These are phyloP conservation scores for Fusarium scirpi DNA, from an alignment of 2,329 filamentous ascomycete genomes.

Conservation along the genomic window DNA sequence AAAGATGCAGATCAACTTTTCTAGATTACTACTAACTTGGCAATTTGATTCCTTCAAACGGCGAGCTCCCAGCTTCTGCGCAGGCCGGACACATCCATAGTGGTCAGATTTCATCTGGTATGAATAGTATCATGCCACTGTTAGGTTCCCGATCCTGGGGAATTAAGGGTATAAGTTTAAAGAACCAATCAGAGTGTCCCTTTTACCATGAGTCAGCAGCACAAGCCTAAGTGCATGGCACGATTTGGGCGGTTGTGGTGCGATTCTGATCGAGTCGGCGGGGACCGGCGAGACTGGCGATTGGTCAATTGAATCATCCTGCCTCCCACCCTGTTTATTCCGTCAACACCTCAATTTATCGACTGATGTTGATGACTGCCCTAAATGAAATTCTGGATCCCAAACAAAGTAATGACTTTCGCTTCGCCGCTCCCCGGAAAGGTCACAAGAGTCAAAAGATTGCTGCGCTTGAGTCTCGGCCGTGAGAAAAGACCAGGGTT, in stretches of 20 bases:
- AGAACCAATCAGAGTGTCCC: conserved; percentile 28
- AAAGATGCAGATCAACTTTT: conserved; percentile 27
- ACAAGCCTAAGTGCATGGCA: conserved; percentile 39
- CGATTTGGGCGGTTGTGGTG: conserved; percentile 47
- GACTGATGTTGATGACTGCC: conserved; percentile 37
- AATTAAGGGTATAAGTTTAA: conserved; percentile 12
- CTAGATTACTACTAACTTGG: conserved; percentile 7
- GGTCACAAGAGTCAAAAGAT: conserved; percentile 9
- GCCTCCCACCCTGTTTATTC: conserved; percentile 43
- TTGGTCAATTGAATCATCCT: conserved; percentile 36
- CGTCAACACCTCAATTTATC: conserved; percentile 39
- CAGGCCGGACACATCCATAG: conserved; percentile 42
- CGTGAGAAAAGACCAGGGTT: conserved; percentile 4
- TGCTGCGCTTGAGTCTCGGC: conserved; percentile 23
- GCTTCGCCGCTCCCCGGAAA: conserved; percentile 10
- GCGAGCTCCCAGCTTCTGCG: conserved; percentile 42
- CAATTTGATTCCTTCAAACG: conserved; percentile 40
- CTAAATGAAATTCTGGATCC: conserved; percentile 16
- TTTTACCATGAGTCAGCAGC: conserved; percentile 40
- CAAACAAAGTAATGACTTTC: conserved; percentile 22
- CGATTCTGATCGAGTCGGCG: conserved; percentile 45
- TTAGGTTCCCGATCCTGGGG: conserved; percentile 32
- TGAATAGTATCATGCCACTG: conserved; percentile 45
- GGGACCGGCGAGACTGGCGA: conserved; percentile 42
- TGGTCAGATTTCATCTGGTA: conserved; percentile 47